Percentiles rank a stretch among this genome's conserved stretches.
These are phyloP conservation scores for Sphagnum contortum DNA, from an alignment of 225 moss, liverwort and hornwort species.

Conservation along the genomic window DNA sequence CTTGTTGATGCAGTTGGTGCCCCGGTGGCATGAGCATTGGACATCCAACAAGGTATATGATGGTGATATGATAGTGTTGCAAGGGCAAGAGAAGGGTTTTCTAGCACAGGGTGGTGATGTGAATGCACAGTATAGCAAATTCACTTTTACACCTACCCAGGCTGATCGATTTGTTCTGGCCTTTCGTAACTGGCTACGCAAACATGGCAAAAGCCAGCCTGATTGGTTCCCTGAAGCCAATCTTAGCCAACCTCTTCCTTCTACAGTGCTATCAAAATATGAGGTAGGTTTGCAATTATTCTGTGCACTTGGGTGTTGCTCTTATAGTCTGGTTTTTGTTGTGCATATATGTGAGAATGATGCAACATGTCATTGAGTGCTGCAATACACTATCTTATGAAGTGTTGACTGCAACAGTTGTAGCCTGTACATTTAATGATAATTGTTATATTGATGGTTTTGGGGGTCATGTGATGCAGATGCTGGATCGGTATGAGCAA, in stretches of 20 bases:
- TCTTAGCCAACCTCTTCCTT: conserved; percentile 47
- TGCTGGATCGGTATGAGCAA: conserved; percentile 86
- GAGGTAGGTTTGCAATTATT: conserved; percentile 13
- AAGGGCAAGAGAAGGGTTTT: conserved; percentile 81
- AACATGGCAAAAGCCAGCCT: conserved; percentile 62
- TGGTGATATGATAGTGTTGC: conserved; percentile 97
- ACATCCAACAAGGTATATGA: conserved; percentile 94
- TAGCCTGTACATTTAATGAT: too few species aligned
- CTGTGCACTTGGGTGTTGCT: too few species aligned
- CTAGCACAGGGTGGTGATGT: conserved; percentile 49
- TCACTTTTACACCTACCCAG: conserved; percentile 91
- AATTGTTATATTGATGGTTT: too few species aligned
- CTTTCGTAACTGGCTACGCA: conserved; percentile 71
- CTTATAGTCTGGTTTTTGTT: too few species aligned
- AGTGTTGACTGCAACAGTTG: too few species aligned
- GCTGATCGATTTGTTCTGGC: conserved; percentile 88
- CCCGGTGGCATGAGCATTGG: conserved; percentile 91
- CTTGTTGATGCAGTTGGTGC: conserved; percentile 25
- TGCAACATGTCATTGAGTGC: too few species aligned
- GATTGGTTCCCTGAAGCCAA: conserved; percentile 84
- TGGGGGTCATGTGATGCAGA: conserved; percentile 22
- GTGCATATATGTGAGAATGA: too few species aligned
- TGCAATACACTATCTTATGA: too few species aligned
- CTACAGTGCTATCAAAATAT: conserved; percentile 67
- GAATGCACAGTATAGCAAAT: conserved; percentile 69